A percentile compares a stretch with the other conserved stretches of the same genome.
phyloP scores from a whole-genome alignment of 495 filamentous ascomycete genomes.

The Penicillium diatomitis region DNA sequence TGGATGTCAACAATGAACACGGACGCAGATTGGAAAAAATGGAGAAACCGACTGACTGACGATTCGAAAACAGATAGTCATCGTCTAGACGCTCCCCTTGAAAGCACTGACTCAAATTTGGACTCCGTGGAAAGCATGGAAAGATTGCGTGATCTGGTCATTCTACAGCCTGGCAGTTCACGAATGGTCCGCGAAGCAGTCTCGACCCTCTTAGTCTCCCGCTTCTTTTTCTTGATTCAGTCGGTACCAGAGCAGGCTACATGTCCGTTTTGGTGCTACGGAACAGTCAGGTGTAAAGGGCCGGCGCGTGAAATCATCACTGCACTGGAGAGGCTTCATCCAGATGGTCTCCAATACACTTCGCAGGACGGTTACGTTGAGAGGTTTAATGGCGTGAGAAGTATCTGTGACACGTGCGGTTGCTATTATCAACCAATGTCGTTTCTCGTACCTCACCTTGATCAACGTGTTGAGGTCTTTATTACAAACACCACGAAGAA shows the following conservation, averaged over 20 bases:
- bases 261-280: not conserved
- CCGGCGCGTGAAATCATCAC: not conserved
- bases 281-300: not conserved
- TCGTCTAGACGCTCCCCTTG: not conserved
- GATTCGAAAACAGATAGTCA: not conserved
- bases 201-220: not conserved
- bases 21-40: not conserved
- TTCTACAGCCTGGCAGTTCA: not conserved
- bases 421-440: too few relatives aligned
- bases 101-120: not conserved
- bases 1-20: not conserved
- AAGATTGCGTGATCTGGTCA: not conserved
- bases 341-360: not conserved
- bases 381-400: not conserved
- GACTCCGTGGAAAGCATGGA: not conserved
- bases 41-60: not conserved
- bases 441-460: too few relatives aligned
- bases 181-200: not conserved
- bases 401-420: too few relatives aligned
- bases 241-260: not conserved
- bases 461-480: too few relatives aligned
- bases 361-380: not conserved
- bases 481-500: too few relatives aligned
- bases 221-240: not conserved
- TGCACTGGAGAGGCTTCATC: not conserved